These are phyloP conservation scores for Yamadazyma spencermartinsiae DNA, from an alignment of 1,139 yeast genomes.

Conservation along the genomic window DNA sequence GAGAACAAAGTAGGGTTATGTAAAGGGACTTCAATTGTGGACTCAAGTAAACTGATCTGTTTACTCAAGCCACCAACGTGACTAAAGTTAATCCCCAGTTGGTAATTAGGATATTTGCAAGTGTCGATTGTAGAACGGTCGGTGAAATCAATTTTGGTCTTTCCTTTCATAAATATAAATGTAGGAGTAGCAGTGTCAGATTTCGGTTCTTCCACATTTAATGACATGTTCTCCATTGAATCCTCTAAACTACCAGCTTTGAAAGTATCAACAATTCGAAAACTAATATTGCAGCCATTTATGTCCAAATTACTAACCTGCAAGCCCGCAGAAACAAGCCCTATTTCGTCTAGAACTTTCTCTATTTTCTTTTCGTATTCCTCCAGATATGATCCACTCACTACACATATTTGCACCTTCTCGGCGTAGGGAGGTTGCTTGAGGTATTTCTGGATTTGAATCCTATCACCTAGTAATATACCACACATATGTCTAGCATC, in stretches of 20 bases:
- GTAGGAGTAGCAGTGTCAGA: slow-evolving; percentile 43
- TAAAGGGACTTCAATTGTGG: slow-evolving; percentile 78
- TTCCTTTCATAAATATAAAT: slow-evolving; percentile 41
- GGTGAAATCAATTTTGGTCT: slow-evolving; percentile 28
- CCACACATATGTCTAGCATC: slow-evolving; percentile 55
- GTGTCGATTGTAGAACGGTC: slow-evolving; percentile 8
- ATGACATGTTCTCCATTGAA: slow-evolving; percentile 28
- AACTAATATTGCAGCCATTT: slow-evolving; percentile 8
- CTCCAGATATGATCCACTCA: slow-evolving; percentile 9
- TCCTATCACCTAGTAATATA: slow-evolving; percentile 71
- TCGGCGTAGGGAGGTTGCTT: slow-evolving; percentile 54
- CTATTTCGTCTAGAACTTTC: slow-evolving; percentile 48
- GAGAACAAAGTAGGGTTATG: slow-evolving; percentile 74
- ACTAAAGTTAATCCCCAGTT: slow-evolving; percentile 42
- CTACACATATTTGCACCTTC: slow-evolving; percentile 17
- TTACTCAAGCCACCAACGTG: slow-evolving; percentile 76
- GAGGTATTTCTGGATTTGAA: slow-evolving; percentile 45
- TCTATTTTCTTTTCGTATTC: slow-evolving; percentile 23
- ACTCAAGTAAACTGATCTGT: slow-evolving; percentile 61
- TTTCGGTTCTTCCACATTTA: slow-evolving; percentile 15
- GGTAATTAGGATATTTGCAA: slow-evolving; percentile 40
- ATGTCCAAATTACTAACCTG: slow-evolving; percentile 13
- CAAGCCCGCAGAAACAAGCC: slow-evolving; percentile 60
- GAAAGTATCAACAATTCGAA: slow-evolving; percentile 24
- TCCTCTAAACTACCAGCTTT: slow-evolving; percentile 17